Conservation (phyloP, 2,329 filamentous ascomycete genomes). For the Didymella segeticola region DNA sequence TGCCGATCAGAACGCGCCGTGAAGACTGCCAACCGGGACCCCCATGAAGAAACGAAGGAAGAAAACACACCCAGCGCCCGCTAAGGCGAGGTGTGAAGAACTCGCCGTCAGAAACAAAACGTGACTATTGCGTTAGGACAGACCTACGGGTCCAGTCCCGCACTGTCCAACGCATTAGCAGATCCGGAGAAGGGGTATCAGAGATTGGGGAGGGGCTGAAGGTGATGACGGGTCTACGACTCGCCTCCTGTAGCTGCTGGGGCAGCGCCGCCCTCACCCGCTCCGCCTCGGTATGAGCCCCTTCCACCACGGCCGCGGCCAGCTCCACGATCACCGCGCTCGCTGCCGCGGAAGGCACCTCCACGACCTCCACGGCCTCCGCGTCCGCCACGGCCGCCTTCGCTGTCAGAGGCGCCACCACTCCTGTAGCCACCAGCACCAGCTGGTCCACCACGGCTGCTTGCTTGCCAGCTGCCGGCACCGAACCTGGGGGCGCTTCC, state of each 20-base stretch:
- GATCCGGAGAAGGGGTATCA: conserved; percentile 43
- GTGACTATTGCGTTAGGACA: conserved; percentile 4
- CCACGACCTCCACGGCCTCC: conserved; percentile 55
- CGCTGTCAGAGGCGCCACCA: conserved; percentile 77
- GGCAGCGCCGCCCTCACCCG: conserved; percentile 43
- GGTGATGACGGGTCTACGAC: conserved; percentile 35
- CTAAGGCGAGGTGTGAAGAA: conserved; percentile 35
- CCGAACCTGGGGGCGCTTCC: conserved; percentile 55
- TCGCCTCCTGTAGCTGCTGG: conserved; percentile 48
- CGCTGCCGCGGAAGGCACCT: conserved; percentile 61
- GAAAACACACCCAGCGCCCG: conserved; percentile 37
- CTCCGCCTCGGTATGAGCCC: conserved; percentile 38
- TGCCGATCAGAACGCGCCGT: conserved; percentile 8
- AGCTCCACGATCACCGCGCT: conserved; percentile 48
- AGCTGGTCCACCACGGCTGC: conserved; percentile 64
- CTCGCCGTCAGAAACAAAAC: conserved; percentile 24
- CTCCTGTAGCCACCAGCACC: conserved; percentile 82
- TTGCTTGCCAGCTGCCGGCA: conserved; percentile 67
- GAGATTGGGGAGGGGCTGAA: conserved; percentile 24
- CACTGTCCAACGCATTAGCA: conserved; percentile 25
- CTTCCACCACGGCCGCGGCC: conserved; percentile 47
- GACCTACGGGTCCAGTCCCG: conserved; percentile 2
- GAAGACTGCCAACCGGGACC: conserved; percentile 7
- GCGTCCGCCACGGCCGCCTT: conserved; percentile 68
- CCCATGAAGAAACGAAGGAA: conserved; percentile 21